Percentiles rank a stretch among this genome's conserved stretches.
phyloP scores from a whole-genome alignment of 139 green algal genomes.

The Micractinium sp. region DNA sequence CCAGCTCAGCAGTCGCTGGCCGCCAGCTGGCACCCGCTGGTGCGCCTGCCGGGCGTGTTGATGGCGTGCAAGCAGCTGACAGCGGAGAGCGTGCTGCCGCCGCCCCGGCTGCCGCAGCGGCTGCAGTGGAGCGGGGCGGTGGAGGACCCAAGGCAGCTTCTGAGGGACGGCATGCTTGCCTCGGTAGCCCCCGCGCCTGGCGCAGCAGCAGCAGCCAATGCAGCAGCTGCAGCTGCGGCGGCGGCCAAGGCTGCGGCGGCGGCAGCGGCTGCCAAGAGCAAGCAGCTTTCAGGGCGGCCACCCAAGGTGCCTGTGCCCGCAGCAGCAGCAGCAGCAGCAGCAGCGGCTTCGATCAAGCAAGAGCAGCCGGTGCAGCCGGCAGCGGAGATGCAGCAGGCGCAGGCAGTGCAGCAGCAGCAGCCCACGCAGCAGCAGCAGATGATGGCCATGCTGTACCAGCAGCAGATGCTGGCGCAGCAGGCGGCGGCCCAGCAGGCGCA shows the following conservation, averaged over 20 bases:
- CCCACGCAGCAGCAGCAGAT: background rate
- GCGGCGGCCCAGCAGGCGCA: background rate
- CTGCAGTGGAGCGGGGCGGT: background rate
- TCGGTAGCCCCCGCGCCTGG: background rate
- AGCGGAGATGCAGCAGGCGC: background rate
- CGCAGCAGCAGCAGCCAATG: background rate
- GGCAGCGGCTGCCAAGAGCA: background rate
- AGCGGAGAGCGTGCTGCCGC: background rate
- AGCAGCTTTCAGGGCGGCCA: background rate
- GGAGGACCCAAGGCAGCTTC: background rate
- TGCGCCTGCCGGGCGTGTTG: slow-evolving; percentile 30
- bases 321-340: background rate
- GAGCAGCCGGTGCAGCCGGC: background rate
- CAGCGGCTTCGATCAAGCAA: background rate
- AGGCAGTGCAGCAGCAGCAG: background rate
- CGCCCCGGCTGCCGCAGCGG: slow-evolving; percentile 25
- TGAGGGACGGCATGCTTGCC: background rate
- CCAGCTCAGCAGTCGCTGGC: background rate
- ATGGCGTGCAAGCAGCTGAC: slow-evolving; percentile 22
- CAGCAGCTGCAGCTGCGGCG: background rate
- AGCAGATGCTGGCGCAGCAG: background rate
- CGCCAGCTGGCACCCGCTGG: background rate
- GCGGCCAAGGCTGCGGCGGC: background rate
- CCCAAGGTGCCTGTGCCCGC: background rate
- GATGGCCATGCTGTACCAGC: background rate